Base-by-base conservation (phyloP, 768 basidiomycete species). In the Mycena sanguinolenta region DNA sequence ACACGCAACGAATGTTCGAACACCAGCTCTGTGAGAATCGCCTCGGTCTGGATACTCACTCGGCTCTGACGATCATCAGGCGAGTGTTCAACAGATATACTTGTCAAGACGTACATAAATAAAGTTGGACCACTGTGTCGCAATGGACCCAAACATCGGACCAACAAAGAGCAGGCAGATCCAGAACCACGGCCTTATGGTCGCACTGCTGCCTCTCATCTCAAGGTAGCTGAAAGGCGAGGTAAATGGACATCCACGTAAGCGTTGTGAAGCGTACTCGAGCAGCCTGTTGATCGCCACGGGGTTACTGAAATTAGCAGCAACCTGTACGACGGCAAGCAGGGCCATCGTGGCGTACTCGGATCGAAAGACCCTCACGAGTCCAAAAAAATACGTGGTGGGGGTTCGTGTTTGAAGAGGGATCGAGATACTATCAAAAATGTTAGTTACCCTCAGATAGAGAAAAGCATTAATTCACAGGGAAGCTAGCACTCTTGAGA, bases 141-240 rank as follows among this genome's bases (percentile, higher is more conserved):
- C 74, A n/a, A 91, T 32, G 12, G 85, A 81, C 23, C 79, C 79
- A 16, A 85, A 0, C 3, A 82, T 77, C 23, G 88, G 87, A 16
- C 87, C 88, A 14, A 85, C 62, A 67, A 89, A 84, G 13, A 90
- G 80, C 75, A 81, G 80, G 0, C 80, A 28, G 16, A 93, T 86
- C 91, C 92, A 93, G 16, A 93, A 85, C 88, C 91, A 92, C 2
- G 92, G 92, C 38, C 85, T 84, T 38, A 91, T 77, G 3, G 77
- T 74, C 0, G 89, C 84, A 30, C 77, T 82, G 65, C 84, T 75
- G 4, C 90, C 90, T 21, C 80, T 78, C 0, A 77, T 84, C 78
- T 92, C 91, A 34, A 93, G 78, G 74, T 92, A 90, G 38, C 87
- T 90, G 62, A 79, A 69, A 79, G 77, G 27, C n/a, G 27, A 30